Conservation (phyloP, 352 stramenopile species). For the Globisporangium mamillatum region DNA sequence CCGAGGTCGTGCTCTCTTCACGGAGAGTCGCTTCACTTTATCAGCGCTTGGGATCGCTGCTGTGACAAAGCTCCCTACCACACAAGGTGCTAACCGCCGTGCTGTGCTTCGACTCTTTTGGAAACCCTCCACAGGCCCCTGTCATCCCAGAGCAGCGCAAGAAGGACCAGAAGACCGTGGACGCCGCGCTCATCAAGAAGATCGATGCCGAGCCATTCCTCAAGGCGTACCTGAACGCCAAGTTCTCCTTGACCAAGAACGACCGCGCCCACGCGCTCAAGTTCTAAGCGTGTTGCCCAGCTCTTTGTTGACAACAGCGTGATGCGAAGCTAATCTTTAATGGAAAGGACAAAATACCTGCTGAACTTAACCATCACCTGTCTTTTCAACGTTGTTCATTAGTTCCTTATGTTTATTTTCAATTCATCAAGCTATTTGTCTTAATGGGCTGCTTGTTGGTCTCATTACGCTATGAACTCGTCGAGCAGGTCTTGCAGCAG, state of each 20-base stretch:
- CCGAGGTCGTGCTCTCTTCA: constrained; percentile 13
- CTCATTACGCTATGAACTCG: constrained; percentile 44
- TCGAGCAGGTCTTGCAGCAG: constrained; percentile 73
- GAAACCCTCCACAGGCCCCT: constrained; percentile 50
- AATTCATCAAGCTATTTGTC: not conserved
- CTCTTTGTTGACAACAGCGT: constrained; percentile 17
- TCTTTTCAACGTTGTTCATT: not conserved
- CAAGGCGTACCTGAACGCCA: constrained; percentile 98
- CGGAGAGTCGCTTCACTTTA: constrained; percentile 22
- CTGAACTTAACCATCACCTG: constrained; percentile 38
- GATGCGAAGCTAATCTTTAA: constrained; percentile 23
- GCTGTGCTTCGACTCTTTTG: constrained; percentile 20
- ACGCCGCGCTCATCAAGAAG: constrained; percentile 89
- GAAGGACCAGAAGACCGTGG: constrained; percentile 98
- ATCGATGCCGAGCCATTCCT: constrained; percentile 91
- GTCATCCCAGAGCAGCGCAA: constrained; percentile 97
- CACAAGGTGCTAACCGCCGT: constrained; percentile 27
- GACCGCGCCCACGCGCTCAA: constrained; percentile 98
- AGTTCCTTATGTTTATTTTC: not conserved
- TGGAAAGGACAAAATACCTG: constrained; percentile 38
- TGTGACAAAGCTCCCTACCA: constrained; percentile 81
- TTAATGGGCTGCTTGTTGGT: not conserved
- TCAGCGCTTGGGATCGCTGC: constrained; percentile 91
- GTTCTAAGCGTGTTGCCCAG: constrained; percentile 90
- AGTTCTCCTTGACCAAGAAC: constrained; percentile 97